Evolutionary conservation across 1,284 basidiomycete genomes (phyloP).

Genomic region (Boletus smithii): DNA sequence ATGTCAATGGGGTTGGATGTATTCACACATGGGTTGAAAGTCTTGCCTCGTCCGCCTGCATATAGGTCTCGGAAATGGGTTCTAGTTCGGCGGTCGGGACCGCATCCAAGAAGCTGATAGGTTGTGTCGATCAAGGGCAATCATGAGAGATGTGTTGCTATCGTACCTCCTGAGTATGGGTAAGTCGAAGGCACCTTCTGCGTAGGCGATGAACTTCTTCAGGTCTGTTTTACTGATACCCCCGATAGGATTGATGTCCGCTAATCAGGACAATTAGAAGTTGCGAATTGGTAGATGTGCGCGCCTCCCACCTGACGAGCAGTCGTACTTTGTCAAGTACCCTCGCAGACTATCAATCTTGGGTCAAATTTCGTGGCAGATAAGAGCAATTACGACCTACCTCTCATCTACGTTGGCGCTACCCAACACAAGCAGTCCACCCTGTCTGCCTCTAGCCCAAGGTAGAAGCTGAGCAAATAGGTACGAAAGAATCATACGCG

Average conservation of each 20-base stretch:
- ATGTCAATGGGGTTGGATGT: not conserved
- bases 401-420: slow-evolving; percentile 99
- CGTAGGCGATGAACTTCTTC: slow-evolving; percentile 92
- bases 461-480: slow-evolving; percentile 95
- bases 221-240: slow-evolving; percentile 97
- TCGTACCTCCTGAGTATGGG: slow-evolving; percentile 76
- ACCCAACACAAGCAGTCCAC: slow-evolving; percentile 90
- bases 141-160: not conserved
- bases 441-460: slow-evolving; percentile 83
- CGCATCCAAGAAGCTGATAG: slow-evolving; percentile 80
- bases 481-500: slow-evolving; percentile 96
- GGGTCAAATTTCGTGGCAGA: not conserved
- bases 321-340: slow-evolving; percentile 98
- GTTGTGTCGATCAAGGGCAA: not conserved
- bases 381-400: slow-evolving; percentile 36
- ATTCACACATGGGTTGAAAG: not conserved
- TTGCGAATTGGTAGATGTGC: not conserved
- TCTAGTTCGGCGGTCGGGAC: slow-evolving; percentile 95
- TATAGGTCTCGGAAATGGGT: slow-evolving; percentile 90
- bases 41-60: slow-evolving; percentile 89
- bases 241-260: slow-evolving; percentile 98
- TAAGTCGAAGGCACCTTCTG: slow-evolving; percentile 74
- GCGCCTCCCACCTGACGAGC: slow-evolving; percentile 62
- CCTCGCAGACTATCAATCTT: slow-evolving; percentile 71
- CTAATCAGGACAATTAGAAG: slow-evolving; percentile 38